Conservation (phyloP, 129 eudicot species). For the Chrysanthemum lavandulifolium region DNA sequence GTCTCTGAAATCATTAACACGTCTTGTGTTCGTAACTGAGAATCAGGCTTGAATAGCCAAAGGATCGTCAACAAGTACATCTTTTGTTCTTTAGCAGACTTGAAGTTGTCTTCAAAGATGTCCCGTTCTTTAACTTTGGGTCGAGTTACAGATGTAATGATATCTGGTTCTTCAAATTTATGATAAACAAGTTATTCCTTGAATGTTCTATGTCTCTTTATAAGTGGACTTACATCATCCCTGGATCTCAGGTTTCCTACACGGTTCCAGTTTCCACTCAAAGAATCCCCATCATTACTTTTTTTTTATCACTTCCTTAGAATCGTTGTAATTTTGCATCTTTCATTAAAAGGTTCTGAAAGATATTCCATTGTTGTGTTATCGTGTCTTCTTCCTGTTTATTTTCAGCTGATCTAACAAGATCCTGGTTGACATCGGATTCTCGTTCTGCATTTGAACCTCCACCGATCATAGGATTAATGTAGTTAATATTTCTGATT, state of each 20-base stretch:
- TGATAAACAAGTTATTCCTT: conserved; percentile 42
- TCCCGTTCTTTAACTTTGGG: conserved; percentile 41
- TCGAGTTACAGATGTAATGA: conserved; percentile 19
- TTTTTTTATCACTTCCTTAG: conserved; percentile 22
- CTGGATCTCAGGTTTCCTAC: not conserved
- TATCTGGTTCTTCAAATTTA: conserved; percentile 29
- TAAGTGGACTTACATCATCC: not conserved
- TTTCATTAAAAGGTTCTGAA: conserved; percentile 68
- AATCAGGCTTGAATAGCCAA: conserved; percentile 45
- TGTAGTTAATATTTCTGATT: conserved; percentile 63
- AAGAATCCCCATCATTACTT: not conserved
- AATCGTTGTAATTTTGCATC: conserved; percentile 47
- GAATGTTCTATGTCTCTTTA: not conserved
- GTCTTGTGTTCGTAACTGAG: conserved; percentile 38
- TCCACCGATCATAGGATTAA: conserved; percentile 42
- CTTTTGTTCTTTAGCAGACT: conserved; percentile 34
- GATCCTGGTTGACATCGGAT: conserved; percentile 35
- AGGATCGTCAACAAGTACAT: conserved; percentile 49
- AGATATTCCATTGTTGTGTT: conserved; percentile 67
- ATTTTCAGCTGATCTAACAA: conserved; percentile 17
- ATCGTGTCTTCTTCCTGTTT: conserved; percentile 38
- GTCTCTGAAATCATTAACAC: conserved; percentile 48
- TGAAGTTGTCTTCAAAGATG: conserved; percentile 32
- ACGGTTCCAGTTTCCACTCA: not conserved
- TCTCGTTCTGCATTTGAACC: conserved; percentile 27